Base-by-base conservation (phyloP, 2,329 filamentous ascomycete species). In the Ophiostoma australiae region DNA sequence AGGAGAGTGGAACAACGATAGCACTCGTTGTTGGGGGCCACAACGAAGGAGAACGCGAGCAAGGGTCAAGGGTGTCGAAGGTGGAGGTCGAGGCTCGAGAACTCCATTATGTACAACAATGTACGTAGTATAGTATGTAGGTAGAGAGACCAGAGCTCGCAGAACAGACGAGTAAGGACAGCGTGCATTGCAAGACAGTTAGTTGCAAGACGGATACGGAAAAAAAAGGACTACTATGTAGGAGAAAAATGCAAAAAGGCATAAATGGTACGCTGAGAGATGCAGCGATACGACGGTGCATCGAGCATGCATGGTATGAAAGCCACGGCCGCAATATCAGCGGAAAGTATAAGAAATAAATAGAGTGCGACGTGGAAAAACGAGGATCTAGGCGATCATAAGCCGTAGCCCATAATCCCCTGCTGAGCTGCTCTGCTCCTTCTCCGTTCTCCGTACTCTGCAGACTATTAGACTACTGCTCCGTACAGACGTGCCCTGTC, bases 1-100 rank as follows among this genome's bases (percentile, higher is more conserved):
- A 39, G 37, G 10, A 10, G 37, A 48, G 44, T 48, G 44, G 44
- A n/a, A 48, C 20, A 48, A 20, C 17, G 17, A 48, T n/a, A 20
- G 44, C 44, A 8, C 27, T 58, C 10, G n/a, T 27, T 48, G n/a
- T 58, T 58, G 52, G 52, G 52, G 23, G 52, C 52, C 52, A 58
- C 52, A 10, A 27, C 31, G 23, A 27, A 27, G 23, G 27, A 63
- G 23, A 35, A 63, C 23, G 58, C 23, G 15, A 63, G 15, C 58
- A 31, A 63, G 58, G 58, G 58, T 33, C 58, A 63, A 63, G 58
- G 52, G 23, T 58, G 27, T 63, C 20, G 13, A 63, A 63, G 58
- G 27, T 63, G 58, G 27, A 63, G 58, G 58, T 63, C 11, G 58
- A 58, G 52, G 52, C 52, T 58, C 23, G 52, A 23, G 10, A 11